Evolutionary conservation across 805 yeast genomes (phyloP).

Genomic region (Schwanniomyces pseudopolymorphus): DNA sequence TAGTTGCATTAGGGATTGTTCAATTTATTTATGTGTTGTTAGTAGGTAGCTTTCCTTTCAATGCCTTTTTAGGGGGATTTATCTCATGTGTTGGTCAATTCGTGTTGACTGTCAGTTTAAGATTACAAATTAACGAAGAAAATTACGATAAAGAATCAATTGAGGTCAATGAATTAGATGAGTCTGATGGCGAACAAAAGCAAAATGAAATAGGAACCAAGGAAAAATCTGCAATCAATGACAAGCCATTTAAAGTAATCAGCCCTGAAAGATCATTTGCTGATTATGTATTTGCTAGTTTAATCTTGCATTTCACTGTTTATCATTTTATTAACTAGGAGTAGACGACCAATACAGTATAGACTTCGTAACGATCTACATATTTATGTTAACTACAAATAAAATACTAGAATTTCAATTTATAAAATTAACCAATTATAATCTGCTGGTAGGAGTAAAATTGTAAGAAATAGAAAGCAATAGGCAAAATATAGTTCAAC

Average conservation of each 20-base stretch:
- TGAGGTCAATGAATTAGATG: conserved; percentile 4
- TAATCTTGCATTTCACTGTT: conserved; percentile 84
- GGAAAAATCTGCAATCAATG: conserved; percentile 6
- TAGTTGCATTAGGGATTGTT: conserved; percentile 70
- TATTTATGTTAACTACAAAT: background rate
- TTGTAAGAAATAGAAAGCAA: conserved; percentile 1
- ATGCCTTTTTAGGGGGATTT: conserved; percentile 94
- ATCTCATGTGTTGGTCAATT: conserved; percentile 92
- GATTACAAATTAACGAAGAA: conserved; percentile 58
- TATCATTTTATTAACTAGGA: conserved; percentile 83
- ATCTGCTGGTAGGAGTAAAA: background rate
- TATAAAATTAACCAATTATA: background rate
- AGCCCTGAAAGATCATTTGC: conserved; percentile 68
- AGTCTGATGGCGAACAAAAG: conserved; percentile 6
- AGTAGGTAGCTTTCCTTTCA: conserved; percentile 92
- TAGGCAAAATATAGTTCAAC: background rate
- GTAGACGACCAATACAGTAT: background rate
- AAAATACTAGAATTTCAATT: background rate
- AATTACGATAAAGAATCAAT: conserved; percentile 5
- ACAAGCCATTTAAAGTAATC: conserved; percentile 12
- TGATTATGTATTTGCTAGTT: conserved; percentile 83
- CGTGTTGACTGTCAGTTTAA: conserved; percentile 77
- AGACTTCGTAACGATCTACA: background rate
- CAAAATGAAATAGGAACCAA: conserved; percentile 1
- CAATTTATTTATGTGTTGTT: conserved; percentile 78